Conservation (phyloP, 129 eudicot genomes). For the Saussurea involucrata region DNA sequence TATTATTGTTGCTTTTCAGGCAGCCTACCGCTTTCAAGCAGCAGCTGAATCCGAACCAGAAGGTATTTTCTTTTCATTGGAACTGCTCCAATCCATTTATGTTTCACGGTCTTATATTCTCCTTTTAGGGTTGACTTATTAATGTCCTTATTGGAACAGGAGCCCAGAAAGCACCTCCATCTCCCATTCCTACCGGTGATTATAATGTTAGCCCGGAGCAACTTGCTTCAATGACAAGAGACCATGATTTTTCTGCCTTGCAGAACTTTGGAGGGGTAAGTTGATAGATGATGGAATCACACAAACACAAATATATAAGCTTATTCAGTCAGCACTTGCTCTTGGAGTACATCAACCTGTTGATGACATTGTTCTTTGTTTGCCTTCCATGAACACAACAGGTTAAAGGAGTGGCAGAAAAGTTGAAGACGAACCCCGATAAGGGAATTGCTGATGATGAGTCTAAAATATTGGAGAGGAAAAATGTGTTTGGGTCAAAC, state of each 20-base stretch:
- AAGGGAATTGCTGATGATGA: conserved; percentile 79
- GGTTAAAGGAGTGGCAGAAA: conserved; percentile 73
- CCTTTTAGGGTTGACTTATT: neutral
- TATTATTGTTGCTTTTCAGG: conserved; percentile 42
- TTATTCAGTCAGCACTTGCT: neutral
- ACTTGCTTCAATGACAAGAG: conserved; percentile 60
- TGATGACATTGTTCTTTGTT: conserved; percentile 15
- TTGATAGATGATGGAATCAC: neutral
- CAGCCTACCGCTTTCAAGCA: conserved; percentile 70
- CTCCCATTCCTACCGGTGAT: conserved; percentile 46
- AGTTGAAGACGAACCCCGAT: conserved; percentile 53
- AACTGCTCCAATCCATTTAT: neutral
- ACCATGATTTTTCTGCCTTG: conserved; percentile 63
- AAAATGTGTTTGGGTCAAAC: conserved; percentile 74
- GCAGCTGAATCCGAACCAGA: conserved; percentile 43
- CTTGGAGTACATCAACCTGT: neutral
- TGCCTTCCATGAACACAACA: conserved; percentile 16
- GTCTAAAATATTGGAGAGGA: conserved; percentile 48
- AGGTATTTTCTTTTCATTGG: conserved; percentile 36
- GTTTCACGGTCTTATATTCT: neutral
- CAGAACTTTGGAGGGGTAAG: conserved; percentile 81
- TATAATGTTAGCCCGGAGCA: conserved; percentile 56
- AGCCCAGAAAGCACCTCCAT: conserved; percentile 38
- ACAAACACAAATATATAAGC: neutral
- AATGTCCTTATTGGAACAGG: conserved; percentile 30